Evolutionary conservation across 768 basidiomycete species (phyloP).

Genomic region (Serendipita vermifera): DNA sequence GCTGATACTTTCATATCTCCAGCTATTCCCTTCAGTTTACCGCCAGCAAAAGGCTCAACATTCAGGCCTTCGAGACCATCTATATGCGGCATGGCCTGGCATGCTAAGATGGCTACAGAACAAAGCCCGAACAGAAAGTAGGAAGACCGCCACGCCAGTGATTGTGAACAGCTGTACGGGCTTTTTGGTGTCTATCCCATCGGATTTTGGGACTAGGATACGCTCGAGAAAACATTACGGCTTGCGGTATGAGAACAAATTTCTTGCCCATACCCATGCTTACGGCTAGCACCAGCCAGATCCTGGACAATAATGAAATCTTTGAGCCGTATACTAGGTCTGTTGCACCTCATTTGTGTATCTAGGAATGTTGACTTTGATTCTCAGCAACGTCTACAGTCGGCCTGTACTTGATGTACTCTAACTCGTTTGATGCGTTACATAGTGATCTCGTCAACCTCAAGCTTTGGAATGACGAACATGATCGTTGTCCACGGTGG

Average conservation of each 20-base stretch:
- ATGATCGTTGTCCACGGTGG: conserved; percentile 37
- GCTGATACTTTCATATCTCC: conserved; percentile 42
- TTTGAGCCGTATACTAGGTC: conserved; percentile 38
- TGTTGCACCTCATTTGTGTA: neutral
- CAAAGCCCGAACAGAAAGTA: conserved; percentile 31
- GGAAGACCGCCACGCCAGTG: too few relatives aligned
- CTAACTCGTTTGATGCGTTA: conserved; percentile 42
- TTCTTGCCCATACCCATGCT: conserved; percentile 39
- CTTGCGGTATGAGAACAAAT: conserved; percentile 38
- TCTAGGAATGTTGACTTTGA: neutral
- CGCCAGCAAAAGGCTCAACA: conserved; percentile 32
- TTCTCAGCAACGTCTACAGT: conserved; percentile 38
- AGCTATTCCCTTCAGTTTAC: conserved; percentile 37
- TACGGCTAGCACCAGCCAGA: conserved; percentile 35
- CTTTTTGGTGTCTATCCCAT: conserved; percentile 36
- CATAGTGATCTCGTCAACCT: too few relatives aligned
- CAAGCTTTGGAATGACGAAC: too few relatives aligned
- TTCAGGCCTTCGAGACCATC: conserved; percentile 41
- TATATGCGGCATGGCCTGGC: conserved; percentile 37
- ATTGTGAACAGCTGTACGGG: conserved; percentile 35
- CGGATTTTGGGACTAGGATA: conserved; percentile 36
- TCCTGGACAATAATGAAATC: conserved; percentile 42
- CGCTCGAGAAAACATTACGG: conserved; percentile 33
- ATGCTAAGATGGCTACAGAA: conserved; percentile 31
- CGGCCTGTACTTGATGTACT: conserved; percentile 39